phyloP scores from a whole-genome alignment of 371 early-diverging fungal genomes.

The Circinella umbellata region DNA sequence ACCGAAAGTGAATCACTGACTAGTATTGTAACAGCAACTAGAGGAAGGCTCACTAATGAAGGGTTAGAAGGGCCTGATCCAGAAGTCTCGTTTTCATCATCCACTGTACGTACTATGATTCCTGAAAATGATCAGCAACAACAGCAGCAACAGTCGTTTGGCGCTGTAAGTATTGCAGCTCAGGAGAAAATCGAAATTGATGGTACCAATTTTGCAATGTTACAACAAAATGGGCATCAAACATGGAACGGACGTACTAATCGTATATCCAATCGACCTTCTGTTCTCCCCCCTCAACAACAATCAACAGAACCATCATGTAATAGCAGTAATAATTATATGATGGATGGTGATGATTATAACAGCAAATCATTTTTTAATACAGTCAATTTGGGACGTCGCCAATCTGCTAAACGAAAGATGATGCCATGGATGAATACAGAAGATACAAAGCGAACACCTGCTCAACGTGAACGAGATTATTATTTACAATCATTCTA shows the following conservation, averaged over 20 bases:
- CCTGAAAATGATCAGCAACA: slow-evolving; percentile 18
- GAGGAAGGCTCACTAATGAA: not conserved
- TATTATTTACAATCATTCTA: slow-evolving; percentile 22
- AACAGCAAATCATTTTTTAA: slow-evolving; percentile 12
- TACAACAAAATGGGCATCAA: slow-evolving; percentile 12
- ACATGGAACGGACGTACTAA: slow-evolving; percentile 23
- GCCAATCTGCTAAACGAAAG: slow-evolving; percentile 11
- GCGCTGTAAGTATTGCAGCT: not conserved
- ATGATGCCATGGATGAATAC: slow-evolving; percentile 21
- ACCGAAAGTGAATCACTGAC: slow-evolving; percentile 28
- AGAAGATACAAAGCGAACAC: slow-evolving; percentile 19
- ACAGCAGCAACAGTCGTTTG: not conserved
- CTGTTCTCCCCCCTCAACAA: not conserved
- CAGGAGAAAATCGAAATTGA: slow-evolving; percentile 25
- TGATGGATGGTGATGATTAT: not conserved
- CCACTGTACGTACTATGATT: slow-evolving; percentile 40
- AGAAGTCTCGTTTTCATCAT: slow-evolving; percentile 38
- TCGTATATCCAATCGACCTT: slow-evolving; percentile 8
- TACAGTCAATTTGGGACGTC: slow-evolving; percentile 15
- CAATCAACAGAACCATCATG: not conserved
- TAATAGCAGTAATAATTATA: not conserved
- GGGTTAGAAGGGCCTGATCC: slow-evolving; percentile 7
- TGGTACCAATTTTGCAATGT: slow-evolving; percentile 18
- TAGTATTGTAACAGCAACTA: slow-evolving; percentile 15
- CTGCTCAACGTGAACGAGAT: slow-evolving; percentile 39